Evolutionary conservation across 805 yeast species (phyloP), one percentile per base, ranked within the genome.

Genomic region (Ogataea minuta): DNA sequence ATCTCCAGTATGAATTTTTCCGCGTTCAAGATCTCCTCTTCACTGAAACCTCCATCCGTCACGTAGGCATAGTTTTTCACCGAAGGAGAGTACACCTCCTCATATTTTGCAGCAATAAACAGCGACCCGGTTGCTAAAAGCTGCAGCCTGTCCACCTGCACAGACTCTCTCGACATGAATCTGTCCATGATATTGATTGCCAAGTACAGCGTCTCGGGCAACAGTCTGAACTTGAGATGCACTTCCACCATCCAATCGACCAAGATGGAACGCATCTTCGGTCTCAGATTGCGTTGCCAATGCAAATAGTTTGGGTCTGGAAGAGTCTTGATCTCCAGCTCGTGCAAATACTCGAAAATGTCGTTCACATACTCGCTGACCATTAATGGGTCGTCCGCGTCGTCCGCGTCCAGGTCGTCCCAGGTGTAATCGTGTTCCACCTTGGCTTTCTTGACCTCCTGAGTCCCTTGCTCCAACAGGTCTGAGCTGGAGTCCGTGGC

Each of bases 191-290:
- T 64, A 62, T 87, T 88, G 39, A 86, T 82, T 4, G 95, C 87
- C 41, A 89, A 67, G 54, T 78, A 85, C 41, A 90, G 72, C 7
- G 95, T 86, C 63, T 89, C 96, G 1, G 95, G 95, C 29, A 84
- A 70, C 46, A 90, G 72, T 49, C 90, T 74, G 63, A 89, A 89
- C 59, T 86, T 75, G 50, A 79, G 70, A 66, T 88, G 96, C 59
- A 89, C 90, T 58, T 87, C 95, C 9, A 87, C 87, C 50, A 89
- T 70, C 97, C 97, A 89, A 64, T 90, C 96, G n/a, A 89, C 87
- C 43, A 89, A 67, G 36, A 89, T 84, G 6, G 88, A 81, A 50
- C 97, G 75, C 84, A 85, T 84, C 45, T 79, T 76, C 41, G 96
- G 95, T 53, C 83, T 78, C 50, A 87, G 63, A 44, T 79, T 78